Evolutionary conservation across 1,284 basidiomycete genomes (phyloP), one percentile per base, ranked within the genome.

Genomic region (Cutaneotrichosporon mucoides): DNA sequence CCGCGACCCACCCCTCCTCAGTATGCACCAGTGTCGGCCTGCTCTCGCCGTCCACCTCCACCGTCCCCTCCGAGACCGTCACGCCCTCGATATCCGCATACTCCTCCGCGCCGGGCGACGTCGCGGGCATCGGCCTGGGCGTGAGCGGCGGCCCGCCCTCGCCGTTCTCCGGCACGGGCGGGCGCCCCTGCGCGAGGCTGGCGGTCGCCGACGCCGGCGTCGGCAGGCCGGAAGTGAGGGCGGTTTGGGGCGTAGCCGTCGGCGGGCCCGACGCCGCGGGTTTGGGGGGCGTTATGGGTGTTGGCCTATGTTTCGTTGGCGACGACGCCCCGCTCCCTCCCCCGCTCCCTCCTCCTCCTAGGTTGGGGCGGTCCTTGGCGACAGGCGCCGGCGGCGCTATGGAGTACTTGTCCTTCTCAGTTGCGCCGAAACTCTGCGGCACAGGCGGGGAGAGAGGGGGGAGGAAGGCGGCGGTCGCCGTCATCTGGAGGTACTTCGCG

Each of bases 391-490:
- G 46, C 12, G 46, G 46, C 0, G 34, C 42, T 7, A 45, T 16
- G 52, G 42, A 9, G 36, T 5, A 11, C n/a, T n/a, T 15, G 35
- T 16, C 48, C 33, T 24, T 24, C 40, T 43, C 70, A 43, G 16
- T 6, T 24, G 34, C 35, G 40, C 12, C 34, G n/a, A 42, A 15
- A 6, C n/a, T 10, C 1, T 35, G 36, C 10, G 43, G 44, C 13
- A 36, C 33, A 1, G 78, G 76, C 58, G 81, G 81, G 2, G 89
- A 85, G 42, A 92, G 88, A 72, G 81, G 81, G 2, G 89, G 86
- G 41, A 92, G 88, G 72, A 92, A 92, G 1, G 85, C 85, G 0
- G 89, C 88, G 48, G 91, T 89, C 45, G 90, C 82, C 1, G 89
- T 85, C 24, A 92, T 79, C 76, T 92, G 87, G 13, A 53, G 38